phyloP scores from a whole-genome alignment of 2,329 filamentous ascomycete genomes.

The Pleurostoma richardsiae region DNA sequence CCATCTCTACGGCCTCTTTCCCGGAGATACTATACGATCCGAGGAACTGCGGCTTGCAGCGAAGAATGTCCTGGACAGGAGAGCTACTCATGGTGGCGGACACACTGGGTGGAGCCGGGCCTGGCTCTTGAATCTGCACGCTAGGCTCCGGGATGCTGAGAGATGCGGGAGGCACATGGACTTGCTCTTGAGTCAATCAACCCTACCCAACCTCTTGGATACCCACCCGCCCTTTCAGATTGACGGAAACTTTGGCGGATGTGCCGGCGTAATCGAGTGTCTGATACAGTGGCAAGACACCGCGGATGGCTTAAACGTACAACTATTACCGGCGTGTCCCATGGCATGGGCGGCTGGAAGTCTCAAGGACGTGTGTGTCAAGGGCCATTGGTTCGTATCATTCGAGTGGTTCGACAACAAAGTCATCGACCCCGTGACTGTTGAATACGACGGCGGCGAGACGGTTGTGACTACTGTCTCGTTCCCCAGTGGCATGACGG shows the following conservation, averaged over 20 bases:
- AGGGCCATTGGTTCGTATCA: conserved; percentile 27
- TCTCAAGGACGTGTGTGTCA: conserved; percentile 25
- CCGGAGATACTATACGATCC: conserved; percentile 29
- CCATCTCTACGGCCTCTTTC: conserved; percentile 42
- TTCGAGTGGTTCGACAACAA: conserved; percentile 26
- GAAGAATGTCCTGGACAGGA: conserved; percentile 17
- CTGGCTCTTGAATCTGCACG: conserved; percentile 44
- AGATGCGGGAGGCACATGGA: conserved; percentile 30
- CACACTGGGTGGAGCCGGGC: conserved; percentile 48
- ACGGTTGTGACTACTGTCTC: no score
- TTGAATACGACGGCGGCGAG: background rate
- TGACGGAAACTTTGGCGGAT: conserved; percentile 44
- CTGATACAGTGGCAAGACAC: conserved; percentile 30
- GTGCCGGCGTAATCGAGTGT: conserved; percentile 40
- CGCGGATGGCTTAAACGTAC: conserved; percentile 15
- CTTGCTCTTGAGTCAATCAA: conserved; percentile 31
- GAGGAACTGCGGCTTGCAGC: conserved; percentile 20
- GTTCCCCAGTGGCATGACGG: no score
- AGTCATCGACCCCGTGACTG: conserved; percentile 5
- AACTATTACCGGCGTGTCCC: conserved; percentile 31
- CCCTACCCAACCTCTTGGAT: conserved; percentile 37
- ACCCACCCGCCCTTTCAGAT: conserved; percentile 42
- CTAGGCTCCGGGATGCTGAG: conserved; percentile 31
- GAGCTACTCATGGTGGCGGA: conserved; percentile 29
- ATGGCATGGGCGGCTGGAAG: conserved; percentile 24